Evolutionary conservation across 2,329 filamentous ascomycete species (phyloP).

Genomic region (Pyrenochaeta sp.): DNA sequence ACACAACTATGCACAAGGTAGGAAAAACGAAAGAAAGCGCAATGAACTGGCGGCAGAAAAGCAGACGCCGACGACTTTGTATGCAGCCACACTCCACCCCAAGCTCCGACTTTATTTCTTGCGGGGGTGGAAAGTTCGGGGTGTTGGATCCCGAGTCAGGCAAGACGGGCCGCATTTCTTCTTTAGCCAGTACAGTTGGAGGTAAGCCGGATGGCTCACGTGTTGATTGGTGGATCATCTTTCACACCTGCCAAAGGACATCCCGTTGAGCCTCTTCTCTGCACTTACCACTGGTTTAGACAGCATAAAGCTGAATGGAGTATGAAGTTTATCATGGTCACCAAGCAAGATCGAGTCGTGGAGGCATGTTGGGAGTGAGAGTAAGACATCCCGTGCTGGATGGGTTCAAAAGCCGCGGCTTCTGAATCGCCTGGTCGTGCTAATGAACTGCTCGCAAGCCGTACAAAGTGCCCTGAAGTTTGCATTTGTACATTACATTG

Average conservation of each 20-base stretch:
- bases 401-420: constrained; percentile 22
- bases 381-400: too few relatives aligned
- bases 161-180: constrained; percentile 35
- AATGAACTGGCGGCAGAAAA: constrained; percentile 13
- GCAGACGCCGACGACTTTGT: constrained; percentile 28
- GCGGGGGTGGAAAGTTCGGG: constrained; percentile 31
- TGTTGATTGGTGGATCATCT: constrained; percentile 13
- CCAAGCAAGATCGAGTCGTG: too few relatives aligned
- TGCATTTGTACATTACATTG: too few relatives aligned
- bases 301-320: too few relatives aligned
- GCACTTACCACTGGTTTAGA: too few relatives aligned
- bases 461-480: too few relatives aligned
- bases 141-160: constrained; percentile 33
- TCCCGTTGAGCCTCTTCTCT: too few relatives aligned
- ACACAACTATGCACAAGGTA: background rate
- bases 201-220: constrained; percentile 6
- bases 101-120: background rate
- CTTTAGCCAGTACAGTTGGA: constrained; percentile 9
- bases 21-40: constrained; percentile 2
- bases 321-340: too few relatives aligned
- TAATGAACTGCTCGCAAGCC: background rate
- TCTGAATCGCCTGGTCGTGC: constrained; percentile 7
- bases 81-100: constrained; percentile 14
- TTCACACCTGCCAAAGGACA: too few relatives aligned
- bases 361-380: too few relatives aligned